Base-by-base conservation (phyloP, 192 early-diverging fungal species). In the Backusella morwellensis region DNA sequence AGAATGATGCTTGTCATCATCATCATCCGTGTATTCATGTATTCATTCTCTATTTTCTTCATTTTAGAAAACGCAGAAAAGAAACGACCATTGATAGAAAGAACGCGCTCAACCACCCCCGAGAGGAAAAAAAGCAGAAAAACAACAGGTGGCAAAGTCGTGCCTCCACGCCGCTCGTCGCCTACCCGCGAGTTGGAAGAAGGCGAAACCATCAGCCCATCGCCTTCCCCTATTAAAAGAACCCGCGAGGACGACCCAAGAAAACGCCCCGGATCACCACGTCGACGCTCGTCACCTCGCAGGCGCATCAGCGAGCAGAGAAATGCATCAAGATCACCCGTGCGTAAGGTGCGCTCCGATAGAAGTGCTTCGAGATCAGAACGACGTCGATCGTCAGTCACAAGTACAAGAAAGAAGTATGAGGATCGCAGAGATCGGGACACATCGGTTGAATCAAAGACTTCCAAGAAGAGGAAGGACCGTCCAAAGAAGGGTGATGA, bases 171-270 rank as follows among this genome's bases (percentile, higher is more conserved):
- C 8, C 23, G 21, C n/a, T 56, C 54, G 6, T 56, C 56, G 11
- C 56, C 56, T 63, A 9, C 21, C 21, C 54, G 56, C 4, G 77
- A 78, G 68, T 32, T 78, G 6, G 77, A 78, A 54, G 77, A 78
- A 69, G 77, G 77, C 0, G 77, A 78, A 68, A 78, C 72, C 4
- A 69, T 78, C 26, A 78, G 77, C 23, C 77, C 77, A 6, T 78
- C 77, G 0, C 77, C 77, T 41, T 78, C 77, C 9, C 77, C 77
- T 5, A 50, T 4, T 8, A 63, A 63, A 63, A 8, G 56, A 8
- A 6, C 6, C 1, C 47, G 47, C 19, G 47, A 50, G 6, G 47
- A 50, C 47, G 47, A 50, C 5, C 1, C 6, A 19, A 50, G n/a
- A 19, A 50, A 50, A n/a, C 47, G 47, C 1, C 47, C 56, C 0